Evolutionary conservation across 495 filamentous ascomycete genomes (phyloP), one percentile per base, ranked within the genome.

Genomic region (Cryomyces antarcticus): DNA sequence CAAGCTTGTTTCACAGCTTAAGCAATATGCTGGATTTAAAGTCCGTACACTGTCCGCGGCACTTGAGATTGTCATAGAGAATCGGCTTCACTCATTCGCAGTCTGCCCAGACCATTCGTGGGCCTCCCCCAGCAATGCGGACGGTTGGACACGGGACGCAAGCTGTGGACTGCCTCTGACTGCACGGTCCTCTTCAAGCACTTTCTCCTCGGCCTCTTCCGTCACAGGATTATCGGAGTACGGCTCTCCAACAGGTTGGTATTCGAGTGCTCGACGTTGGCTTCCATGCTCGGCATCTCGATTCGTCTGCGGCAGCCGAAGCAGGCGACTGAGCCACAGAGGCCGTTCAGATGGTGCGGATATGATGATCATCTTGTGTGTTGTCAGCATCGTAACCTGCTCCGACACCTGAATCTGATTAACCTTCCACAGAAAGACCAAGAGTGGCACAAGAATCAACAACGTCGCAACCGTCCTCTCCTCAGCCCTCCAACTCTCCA

Each of bases 351-450:
- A 12, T 35, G 33, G 33, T 9, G 33, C 7, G 33, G 33, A 9
- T 35, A 35, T 12, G 12, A 35, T 12, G 33, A 12, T 12, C 3
- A 12, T 35, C 33, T 35, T 9, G 7, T 12, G 33, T 12, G 33
- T 35, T 35, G 7, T 9, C 9, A 9, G 33, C 12, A 9, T 3
- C 1, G 33, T 9, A 35, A 35, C 1, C 7, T 9, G 7, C 7
- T 35, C 33, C 12, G 33, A 9, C 7, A 35, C 2, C 17, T 35
- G 33, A 3, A 9, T 12, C 12, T 12, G 33, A 33, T 50, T 41
- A 37, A 53, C 53, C 50, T 61, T 51, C 58, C 58, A 61, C 13
- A 61, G 11, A 43, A 59, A 56, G 17, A 61, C 52, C 31, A 50
- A 34, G 1, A 54, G 36, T 7, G 57, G 51, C 10, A 57, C 57